Base-by-base conservation (phyloP, 148 eudicot species). In the Silene uniflora region DNA sequence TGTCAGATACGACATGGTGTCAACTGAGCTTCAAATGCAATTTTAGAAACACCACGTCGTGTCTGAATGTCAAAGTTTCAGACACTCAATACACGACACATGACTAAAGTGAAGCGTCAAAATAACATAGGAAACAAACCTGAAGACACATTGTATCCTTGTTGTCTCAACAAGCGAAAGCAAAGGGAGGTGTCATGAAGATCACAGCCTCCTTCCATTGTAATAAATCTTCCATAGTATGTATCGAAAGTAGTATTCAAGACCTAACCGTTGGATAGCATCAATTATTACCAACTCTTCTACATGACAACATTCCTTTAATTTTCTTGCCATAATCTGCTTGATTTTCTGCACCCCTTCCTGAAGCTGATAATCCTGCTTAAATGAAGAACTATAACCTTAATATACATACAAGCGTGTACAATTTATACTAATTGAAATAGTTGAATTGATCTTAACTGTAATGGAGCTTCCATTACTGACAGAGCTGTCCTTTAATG, bases 131-230 rank as follows among this genome's bases (percentile, higher is more conserved):
- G 58, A 0, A 19, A 35, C 61, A 13, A 10, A 86, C 91, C 91
- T 25, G 82, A 22, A 17, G 78, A 18, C n/a, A 86, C 79, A 71
- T 75, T 25, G 68, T 86, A 83, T 46, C 86, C 90, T 25, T 81
- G 74, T 74, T 87, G 90, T 73, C 89, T 81, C 29, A 89, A 24
- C 6, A 89, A 79, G 4, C 90, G 81, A 73, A 89, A 89, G 32
- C 75, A 29, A 42, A 85, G 80, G 21, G 93, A 84, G 72, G 75
- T 73, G 25, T 79, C 77, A 19, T 79, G 78, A 61, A 89, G 84
- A 62, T 75, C 71, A 44, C 25, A 44, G 17, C 67, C 72, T 55
- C 73, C 32, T 39, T 17, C 25, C 24, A 6, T 0, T 16, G 16
- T 7, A 0, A 7, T 24, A 11, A 10, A 69, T 35, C 16, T 67